Evolutionary conservation across 768 basidiomycete species (phyloP).

Genomic region (Mrakia hoshinonis): DNA sequence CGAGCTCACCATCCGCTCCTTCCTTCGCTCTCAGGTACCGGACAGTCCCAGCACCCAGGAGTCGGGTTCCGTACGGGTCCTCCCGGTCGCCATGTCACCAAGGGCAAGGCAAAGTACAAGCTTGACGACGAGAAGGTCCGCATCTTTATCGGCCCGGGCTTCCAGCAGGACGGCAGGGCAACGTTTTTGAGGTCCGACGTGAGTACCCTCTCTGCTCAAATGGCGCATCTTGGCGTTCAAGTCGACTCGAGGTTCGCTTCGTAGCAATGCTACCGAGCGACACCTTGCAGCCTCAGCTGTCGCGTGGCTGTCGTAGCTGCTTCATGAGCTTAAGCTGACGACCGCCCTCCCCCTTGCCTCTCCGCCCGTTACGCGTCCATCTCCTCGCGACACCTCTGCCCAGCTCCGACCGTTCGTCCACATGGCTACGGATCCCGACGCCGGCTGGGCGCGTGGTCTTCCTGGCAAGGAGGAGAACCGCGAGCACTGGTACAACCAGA

Average conservation of each 20-base stretch:
- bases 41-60: constrained; percentile 66
- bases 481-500: not conserved
- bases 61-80: constrained; percentile 80
- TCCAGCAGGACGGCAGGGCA: constrained; percentile 1
- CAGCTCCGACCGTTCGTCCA: constrained; percentile 17
- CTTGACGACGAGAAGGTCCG: constrained; percentile 74
- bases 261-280: not conserved
- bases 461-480: not conserved
- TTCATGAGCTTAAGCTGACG: not conserved
- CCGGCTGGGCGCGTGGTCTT: not conserved
- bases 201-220: not conserved
- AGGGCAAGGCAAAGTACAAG: constrained; percentile 65
- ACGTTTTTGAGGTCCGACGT: constrained; percentile 10
- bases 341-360: not conserved
- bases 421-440: not conserved
- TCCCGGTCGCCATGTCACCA: constrained; percentile 71
- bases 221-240: no score
- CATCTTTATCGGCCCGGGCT: constrained; percentile 65
- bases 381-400: not conserved
- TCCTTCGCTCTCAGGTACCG: constrained; percentile 51
- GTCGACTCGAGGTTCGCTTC: not conserved
- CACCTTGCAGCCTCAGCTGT: not conserved
- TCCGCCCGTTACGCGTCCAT: no score
- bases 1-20: constrained; percentile 10
- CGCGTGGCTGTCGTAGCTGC: no score